Evolutionary conservation across 257 asterid genomes (phyloP).

Genomic region (Salvia rosmarinus): DNA sequence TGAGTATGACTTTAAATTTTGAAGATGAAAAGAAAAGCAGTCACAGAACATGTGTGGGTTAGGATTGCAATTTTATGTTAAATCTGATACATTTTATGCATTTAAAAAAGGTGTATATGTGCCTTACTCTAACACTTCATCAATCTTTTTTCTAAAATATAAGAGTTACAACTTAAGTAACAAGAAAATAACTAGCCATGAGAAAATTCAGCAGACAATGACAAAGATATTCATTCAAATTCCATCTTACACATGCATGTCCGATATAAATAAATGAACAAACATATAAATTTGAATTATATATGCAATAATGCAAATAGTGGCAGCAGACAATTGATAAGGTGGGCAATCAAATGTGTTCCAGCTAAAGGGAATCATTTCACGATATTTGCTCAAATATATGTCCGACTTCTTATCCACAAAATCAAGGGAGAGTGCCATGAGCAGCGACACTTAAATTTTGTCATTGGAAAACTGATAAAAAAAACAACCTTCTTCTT

Average conservation of each 20-base stretch:
- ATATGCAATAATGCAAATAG: background rate
- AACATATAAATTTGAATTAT: background rate
- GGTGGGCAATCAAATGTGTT: background rate
- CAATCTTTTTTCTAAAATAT: background rate
- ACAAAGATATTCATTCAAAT: slow-evolving; percentile 4
- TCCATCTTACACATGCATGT: slow-evolving; percentile 20
- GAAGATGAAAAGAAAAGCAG: slow-evolving; percentile 15
- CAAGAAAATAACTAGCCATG: slow-evolving; percentile 14
- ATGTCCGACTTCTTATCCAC: slow-evolving; percentile 5
- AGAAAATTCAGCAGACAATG: slow-evolving; percentile 11
- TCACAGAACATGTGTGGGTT: slow-evolving; percentile 19
- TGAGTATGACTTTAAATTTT: slow-evolving; percentile 14
- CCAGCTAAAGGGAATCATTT: slow-evolving; percentile 9
- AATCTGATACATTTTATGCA: slow-evolving; percentile 7
- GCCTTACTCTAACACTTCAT: background rate
- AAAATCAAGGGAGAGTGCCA: slow-evolving; percentile 6
- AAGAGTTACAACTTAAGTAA: background rate
- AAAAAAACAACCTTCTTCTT: background rate
- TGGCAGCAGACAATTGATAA: background rate
- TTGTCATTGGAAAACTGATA: slow-evolving; percentile 1
- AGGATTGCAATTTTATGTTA: background rate
- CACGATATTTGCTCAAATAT: slow-evolving; percentile 1
- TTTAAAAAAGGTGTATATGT: background rate
- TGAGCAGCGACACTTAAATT: background rate
- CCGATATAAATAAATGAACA: background rate